Evolutionary conservation across 2,329 filamentous ascomycete species (phyloP), one percentile per base, ranked within the genome.

Genomic region (Nakataea oryzae): DNA sequence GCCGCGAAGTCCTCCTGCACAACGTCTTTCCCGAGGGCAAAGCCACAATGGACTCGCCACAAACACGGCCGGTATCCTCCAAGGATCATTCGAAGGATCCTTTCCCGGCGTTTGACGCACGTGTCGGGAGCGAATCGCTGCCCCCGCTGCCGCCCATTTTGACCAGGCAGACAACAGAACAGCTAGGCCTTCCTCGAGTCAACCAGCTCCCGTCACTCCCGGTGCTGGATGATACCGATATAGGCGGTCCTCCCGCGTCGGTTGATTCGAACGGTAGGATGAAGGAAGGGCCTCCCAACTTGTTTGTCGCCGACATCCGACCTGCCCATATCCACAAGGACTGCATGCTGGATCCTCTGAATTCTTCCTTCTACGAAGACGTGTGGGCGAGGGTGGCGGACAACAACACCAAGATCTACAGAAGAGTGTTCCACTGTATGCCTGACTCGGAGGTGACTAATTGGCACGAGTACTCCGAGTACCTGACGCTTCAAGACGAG

Each of bases 321-420:
- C 83, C 82, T 26, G 90, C 91, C 0, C 78, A 84, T 41, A 84
- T 99, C 29, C 86, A 91, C 65, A 90, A 93, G 68, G 90, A 97
- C 72, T 97, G 93, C 75, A 99, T 99, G 92, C 84, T 82, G 21
- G 95, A 99, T 74, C 95, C 96, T 0, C 76, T 99, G 54, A 87
- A 88, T 63, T 83, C 91, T 61, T 78, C 82, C 1, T 99, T 99
- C 74, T 90, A 91, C 71, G 85, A 95, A 57, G 90, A 96, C 65
- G 86, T 91, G 1, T 99, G 96, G 96, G 87, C 88, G 66, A 82
- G 86, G 24, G 86, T 92, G 61, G 95, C 95, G 0, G 86, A 89
- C 65, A 97, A 97, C 78, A 99, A 99, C 73, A 99, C 95, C 3
- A 93, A 92, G 71, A 83, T 99, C 58, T 99, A 90, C 76, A 89